Conservation (phyloP, 306 rosid species). For the Clitoria ternatea region DNA sequence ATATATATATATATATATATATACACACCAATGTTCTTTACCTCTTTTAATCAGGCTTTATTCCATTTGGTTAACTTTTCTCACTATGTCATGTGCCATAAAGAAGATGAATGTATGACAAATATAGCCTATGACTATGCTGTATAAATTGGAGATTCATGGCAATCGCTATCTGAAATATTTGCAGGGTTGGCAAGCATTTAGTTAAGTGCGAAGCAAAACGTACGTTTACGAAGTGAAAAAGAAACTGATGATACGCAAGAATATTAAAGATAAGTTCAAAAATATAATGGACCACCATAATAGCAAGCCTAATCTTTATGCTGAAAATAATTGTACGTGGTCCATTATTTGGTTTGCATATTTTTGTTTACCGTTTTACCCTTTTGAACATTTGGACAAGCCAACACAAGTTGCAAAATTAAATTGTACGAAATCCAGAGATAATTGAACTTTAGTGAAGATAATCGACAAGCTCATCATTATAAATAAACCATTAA, state of each 20-base stretch:
- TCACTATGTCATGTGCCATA: background rate
- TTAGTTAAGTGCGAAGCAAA: background rate
- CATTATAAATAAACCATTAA: background rate
- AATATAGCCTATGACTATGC: background rate
- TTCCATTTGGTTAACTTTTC: background rate
- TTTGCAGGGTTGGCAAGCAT: slow-evolving; percentile 4
- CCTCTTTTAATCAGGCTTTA: background rate
- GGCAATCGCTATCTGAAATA: slow-evolving; percentile 2
- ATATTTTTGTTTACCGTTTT: background rate
- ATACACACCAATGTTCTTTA: background rate
- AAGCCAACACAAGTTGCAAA: background rate
- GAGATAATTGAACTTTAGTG: background rate
- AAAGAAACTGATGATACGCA: slow-evolving; percentile 20
- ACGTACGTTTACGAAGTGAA: background rate
- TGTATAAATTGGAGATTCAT: background rate
- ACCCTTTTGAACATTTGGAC: background rate
- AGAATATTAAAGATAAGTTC: slow-evolving; percentile 25
- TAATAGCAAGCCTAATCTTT: slow-evolving; percentile 35
- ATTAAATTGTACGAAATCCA: background rate
- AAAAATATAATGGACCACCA: slow-evolving; percentile 50
- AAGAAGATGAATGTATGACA: background rate
- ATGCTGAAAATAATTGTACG: slow-evolving; percentile 51
- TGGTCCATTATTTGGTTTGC: slow-evolving; percentile 52
- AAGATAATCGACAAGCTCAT: background rate
- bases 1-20: no score